A percentile compares a stretch with the other conserved stretches of the same genome.
These are phyloP conservation scores for Pelargonium citronellum DNA, from an alignment of 441 rosid species.

Conservation along the genomic window DNA sequence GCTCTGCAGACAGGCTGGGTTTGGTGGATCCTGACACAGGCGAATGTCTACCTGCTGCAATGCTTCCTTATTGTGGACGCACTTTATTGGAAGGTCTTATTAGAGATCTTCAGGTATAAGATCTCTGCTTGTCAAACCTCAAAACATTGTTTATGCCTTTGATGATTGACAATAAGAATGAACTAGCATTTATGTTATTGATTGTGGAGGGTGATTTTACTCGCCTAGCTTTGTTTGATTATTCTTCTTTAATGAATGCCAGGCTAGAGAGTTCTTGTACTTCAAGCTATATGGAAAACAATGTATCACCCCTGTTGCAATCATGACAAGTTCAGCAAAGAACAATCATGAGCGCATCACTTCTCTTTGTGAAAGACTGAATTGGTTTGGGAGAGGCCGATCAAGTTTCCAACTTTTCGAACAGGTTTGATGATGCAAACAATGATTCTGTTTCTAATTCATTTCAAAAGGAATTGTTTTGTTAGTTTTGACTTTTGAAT, in stretches of 20 bases:
- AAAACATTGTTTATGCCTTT: slow-evolving; percentile 10
- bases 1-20: slow-evolving; percentile 90
- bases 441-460: slow-evolving; percentile 11
- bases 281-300: slow-evolving; percentile 80
- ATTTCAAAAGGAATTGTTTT: background rate
- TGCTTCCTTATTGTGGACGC: slow-evolving; percentile 90
- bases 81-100: slow-evolving; percentile 89
- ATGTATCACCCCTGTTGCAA: slow-evolving; percentile 83
- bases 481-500: slow-evolving; percentile 2
- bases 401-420: slow-evolving; percentile 81
- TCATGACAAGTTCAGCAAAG: slow-evolving; percentile 95
- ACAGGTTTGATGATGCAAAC: slow-evolving; percentile 49
- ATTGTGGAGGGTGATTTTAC: slow-evolving; percentile 7
- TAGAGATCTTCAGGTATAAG: slow-evolving; percentile 82
- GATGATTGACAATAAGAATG: slow-evolving; percentile 9
- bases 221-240: slow-evolving; percentile 16
- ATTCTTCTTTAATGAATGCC: slow-evolving; percentile 20
- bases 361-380: slow-evolving; percentile 60
- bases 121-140: slow-evolving; percentile 20
- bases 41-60: slow-evolving; percentile 93
- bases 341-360: slow-evolving; percentile 72
- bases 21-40: slow-evolving; percentile 76
- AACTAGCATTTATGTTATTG: background rate
- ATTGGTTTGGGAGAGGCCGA: slow-evolving; percentile 91
- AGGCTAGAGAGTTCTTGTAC: slow-evolving; percentile 89